phyloP scores from a whole-genome alignment of 202 grass and related monocot genomes.

The Panicum hallii region DNA sequence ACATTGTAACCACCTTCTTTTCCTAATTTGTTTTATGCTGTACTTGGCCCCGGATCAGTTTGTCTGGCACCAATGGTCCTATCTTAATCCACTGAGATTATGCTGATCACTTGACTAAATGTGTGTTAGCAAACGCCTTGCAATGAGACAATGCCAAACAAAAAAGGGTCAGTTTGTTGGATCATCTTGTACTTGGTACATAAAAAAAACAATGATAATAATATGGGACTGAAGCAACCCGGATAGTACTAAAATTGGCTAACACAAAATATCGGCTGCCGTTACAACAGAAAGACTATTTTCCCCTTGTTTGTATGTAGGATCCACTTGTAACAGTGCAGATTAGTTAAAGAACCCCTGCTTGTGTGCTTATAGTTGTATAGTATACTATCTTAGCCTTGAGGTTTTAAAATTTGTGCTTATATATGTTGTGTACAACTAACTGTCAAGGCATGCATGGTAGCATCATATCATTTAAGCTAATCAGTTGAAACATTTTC shows the following conservation, averaged over 20 bases:
- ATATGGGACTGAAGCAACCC: too few relatives aligned
- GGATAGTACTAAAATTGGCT: too few relatives aligned
- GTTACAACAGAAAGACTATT: too few relatives aligned
- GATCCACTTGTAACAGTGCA: neutral
- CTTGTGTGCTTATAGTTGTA: neutral
- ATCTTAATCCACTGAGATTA: slow-evolving; percentile 1
- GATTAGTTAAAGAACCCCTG: neutral
- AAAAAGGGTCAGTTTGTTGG: neutral
- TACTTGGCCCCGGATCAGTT: neutral
- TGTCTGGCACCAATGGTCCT: neutral
- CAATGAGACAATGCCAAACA: neutral
- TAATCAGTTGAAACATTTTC: neutral
- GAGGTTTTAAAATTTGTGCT: neutral
- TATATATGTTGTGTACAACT: neutral
- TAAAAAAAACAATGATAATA: neutral
- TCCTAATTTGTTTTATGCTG: neutral
- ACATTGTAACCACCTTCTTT: neutral
- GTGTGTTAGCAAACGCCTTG: neutral
- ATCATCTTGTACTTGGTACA: slow-evolving; percentile 8
- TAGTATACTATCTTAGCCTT: neutral
- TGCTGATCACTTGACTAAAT: neutral
- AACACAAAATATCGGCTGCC: too few relatives aligned
- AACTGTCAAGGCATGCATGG: neutral
- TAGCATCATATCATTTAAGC: neutral
- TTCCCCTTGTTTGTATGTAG: neutral